A percentile compares a stretch with the other conserved stretches of the same genome.
phyloP scores from a whole-genome alignment of 192 early-diverging fungal genomes.

The Entrophospora sp. region DNA sequence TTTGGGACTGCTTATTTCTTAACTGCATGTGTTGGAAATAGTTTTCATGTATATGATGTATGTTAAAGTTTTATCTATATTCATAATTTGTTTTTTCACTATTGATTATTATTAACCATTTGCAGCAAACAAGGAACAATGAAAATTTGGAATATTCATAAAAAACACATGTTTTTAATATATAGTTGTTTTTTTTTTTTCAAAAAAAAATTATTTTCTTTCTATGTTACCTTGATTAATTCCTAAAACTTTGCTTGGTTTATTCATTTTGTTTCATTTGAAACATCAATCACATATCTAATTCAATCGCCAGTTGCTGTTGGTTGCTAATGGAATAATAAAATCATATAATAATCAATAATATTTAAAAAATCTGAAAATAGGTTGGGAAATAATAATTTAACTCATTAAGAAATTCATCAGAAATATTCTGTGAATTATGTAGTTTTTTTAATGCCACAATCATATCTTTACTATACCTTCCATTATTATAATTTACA shows the following conservation, averaged over 20 bases:
- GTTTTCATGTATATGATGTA: conserved; percentile 87
- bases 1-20: conserved; percentile 67
- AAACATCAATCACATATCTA: conserved; percentile 67
- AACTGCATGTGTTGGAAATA: conserved; percentile 80
- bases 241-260: conserved; percentile 63
- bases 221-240: too few relatives aligned
- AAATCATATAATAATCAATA: conserved; percentile 80
- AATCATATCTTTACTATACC: too few relatives aligned
- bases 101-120: not conserved
- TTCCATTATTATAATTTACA: too few relatives aligned
- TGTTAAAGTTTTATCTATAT: not conserved
- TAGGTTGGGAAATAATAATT: too few relatives aligned
- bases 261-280: conserved; percentile 75
- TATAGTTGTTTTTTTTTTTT: conserved; percentile 4
- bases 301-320: conserved; percentile 86
- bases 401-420: too few relatives aligned
- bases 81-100: not conserved
- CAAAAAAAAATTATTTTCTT: not conserved
- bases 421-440: too few relatives aligned
- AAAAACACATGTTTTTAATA: conserved; percentile 28
- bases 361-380: too few relatives aligned
- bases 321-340: conserved; percentile 83
- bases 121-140: conserved; percentile 72
- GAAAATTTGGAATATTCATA: conserved; percentile 93
- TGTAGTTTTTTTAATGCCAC: too few relatives aligned